Conservation (phyloP, 345 rosid species). For the Iberis pinnata region DNA sequence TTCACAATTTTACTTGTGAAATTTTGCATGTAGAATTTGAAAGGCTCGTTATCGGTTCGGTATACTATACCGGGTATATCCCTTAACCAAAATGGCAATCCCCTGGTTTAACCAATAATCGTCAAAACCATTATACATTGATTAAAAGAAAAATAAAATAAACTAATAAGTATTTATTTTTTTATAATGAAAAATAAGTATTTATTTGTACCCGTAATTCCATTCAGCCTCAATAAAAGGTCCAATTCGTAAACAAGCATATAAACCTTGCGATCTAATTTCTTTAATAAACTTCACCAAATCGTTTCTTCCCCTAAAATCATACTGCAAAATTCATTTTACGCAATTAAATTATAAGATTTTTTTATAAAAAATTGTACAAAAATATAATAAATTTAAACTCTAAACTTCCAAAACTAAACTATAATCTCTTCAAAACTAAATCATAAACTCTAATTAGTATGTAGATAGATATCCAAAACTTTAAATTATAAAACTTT, state of each 20-base stretch:
- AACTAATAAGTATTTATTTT: too few relatives aligned
- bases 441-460: too few relatives aligned
- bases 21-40: constrained; percentile 85
- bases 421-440: too few relatives aligned
- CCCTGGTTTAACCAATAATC: not conserved
- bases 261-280: constrained; percentile 69
- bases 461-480: too few relatives aligned
- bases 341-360: not conserved
- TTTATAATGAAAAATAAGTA: too few relatives aligned
- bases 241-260: constrained; percentile 80
- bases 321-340: constrained; percentile 43
- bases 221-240: constrained; percentile 95
- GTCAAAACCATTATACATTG: too few relatives aligned
- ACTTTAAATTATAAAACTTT: too few relatives aligned
- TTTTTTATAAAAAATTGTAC: too few relatives aligned
- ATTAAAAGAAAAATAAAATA: too few relatives aligned
- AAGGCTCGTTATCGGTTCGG: constrained; percentile 72
- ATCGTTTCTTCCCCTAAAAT: constrained; percentile 73
- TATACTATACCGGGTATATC: constrained; percentile 76
- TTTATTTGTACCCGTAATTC: constrained; percentile 94
- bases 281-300: constrained; percentile 69
- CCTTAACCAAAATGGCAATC: constrained; percentile 30
- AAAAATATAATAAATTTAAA: too few relatives aligned
- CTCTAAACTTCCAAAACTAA: too few relatives aligned
- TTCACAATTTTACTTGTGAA: constrained; percentile 68